A percentile compares a stretch with the other conserved stretches of the same genome.
These are phyloP conservation scores for Pseudogymnoascus sp. DNA, from an alignment of 2,329 filamentous ascomycete genomes.

Conservation along the genomic window DNA sequence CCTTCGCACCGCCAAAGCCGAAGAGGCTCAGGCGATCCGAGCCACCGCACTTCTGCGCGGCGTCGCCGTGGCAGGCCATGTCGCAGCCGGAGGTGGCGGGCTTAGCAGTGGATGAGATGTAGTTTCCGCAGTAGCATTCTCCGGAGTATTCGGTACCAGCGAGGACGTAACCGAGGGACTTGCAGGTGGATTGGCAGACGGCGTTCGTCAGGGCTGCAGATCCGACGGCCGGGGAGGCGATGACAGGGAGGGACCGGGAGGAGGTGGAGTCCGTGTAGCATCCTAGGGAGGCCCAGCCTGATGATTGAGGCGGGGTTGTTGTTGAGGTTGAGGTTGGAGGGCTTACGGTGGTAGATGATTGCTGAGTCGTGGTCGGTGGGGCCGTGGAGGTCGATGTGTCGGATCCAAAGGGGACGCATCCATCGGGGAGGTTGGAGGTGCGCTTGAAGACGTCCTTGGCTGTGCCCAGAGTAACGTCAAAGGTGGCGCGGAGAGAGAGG, in stretches of 20 bases:
- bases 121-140: constrained; percentile 10
- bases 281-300: constrained; percentile 9
- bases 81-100: constrained; percentile 15
- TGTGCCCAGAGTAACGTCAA: constrained; percentile 20
- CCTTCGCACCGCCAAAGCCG: neutral
- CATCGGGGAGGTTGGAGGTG: constrained; percentile 37
- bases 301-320: constrained; percentile 3
- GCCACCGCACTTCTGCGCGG: constrained; percentile 15
- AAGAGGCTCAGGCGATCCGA: constrained; percentile 13
- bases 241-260: constrained; percentile 19
- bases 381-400: constrained; percentile 6
- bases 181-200: constrained; percentile 40
- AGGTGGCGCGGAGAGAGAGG: constrained; percentile 16
- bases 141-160: constrained; percentile 30
- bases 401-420: constrained; percentile 35
- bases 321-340: constrained; percentile 26
- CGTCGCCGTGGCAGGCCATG: constrained; percentile 15
- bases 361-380: neutral
- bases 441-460: constrained; percentile 43
- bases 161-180: constrained; percentile 35
- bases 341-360: constrained; percentile 6
- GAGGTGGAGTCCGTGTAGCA: constrained; percentile 9
- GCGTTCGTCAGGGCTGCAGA: constrained; percentile 26
- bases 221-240: neutral
- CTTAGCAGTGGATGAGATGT: neutral